These are phyloP conservation scores for Parasitella parasitica DNA, from an alignment of 371 early-diverging fungal genomes.

Conservation along the genomic window DNA sequence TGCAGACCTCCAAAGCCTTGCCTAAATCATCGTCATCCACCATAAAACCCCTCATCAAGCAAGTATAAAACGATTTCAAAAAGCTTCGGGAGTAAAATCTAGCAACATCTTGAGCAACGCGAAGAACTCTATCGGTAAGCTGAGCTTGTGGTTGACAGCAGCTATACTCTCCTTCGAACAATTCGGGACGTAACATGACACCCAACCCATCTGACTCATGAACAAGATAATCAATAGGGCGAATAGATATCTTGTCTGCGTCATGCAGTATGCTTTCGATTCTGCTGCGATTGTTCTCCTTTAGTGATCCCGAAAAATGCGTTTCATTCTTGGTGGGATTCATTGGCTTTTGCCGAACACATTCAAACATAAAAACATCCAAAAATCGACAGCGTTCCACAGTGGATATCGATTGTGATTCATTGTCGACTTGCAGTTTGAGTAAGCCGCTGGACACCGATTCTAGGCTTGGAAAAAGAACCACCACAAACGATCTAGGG, in stretches of 20 bases:
- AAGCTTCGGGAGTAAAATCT: conserved; percentile 59
- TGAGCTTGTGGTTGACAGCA: conserved; percentile 20
- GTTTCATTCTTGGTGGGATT: conserved; percentile 27
- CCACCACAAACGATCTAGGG: conserved; percentile 61
- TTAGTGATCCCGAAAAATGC: conserved; percentile 2
- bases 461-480: conserved; percentile 60
- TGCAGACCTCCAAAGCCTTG: conserved; percentile 58
- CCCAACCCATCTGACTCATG: conserved; percentile 46
- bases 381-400: conserved; percentile 13
- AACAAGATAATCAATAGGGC: conserved; percentile 28
- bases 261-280: conserved; percentile 9
- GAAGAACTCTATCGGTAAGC: conserved; percentile 31
- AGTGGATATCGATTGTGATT: neutral
- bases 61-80: conserved; percentile 62
- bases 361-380: conserved; percentile 58
- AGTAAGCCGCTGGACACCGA: conserved; percentile 43
- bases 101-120: conserved; percentile 37
- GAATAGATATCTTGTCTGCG: conserved; percentile 17
- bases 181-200: conserved; percentile 27
- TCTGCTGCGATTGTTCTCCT: conserved; percentile 1
- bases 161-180: conserved; percentile 36
- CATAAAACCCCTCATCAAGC: conserved; percentile 58
- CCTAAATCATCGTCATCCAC: conserved; percentile 57
- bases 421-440: conserved; percentile 12
- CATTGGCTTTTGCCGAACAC: conserved; percentile 58